phyloP scores from a whole-genome alignment of 768 basidiomycete genomes.

The Amanita phalloides region DNA sequence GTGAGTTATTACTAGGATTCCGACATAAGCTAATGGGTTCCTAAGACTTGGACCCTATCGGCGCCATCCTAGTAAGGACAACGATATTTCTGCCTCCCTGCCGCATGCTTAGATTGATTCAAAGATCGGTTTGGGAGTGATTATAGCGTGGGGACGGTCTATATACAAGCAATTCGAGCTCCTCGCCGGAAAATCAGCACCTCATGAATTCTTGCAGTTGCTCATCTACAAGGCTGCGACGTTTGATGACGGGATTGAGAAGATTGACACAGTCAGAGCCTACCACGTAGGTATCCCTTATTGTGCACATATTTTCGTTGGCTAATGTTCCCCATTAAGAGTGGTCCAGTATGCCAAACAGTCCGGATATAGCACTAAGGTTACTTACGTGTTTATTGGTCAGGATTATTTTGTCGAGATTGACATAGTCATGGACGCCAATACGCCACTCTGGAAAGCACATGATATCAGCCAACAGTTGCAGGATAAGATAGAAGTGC shows the following conservation, averaged over 20 bases:
- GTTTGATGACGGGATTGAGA: conserved; percentile 77
- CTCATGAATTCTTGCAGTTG: conserved; percentile 82
- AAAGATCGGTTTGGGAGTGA: conserved; percentile 74
- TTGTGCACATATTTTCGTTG: conserved; percentile 5
- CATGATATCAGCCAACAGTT: conserved; percentile 78
- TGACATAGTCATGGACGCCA: conserved; percentile 86
- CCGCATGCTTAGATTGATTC: conserved; percentile 3
- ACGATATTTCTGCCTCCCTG: neutral
- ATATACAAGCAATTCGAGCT: conserved; percentile 75
- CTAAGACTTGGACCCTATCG: conserved; percentile 66
- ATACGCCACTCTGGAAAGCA: conserved; percentile 82
- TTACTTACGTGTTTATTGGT: neutral
- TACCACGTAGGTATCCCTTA: conserved; percentile 57
- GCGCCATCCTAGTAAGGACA: conserved; percentile 59
- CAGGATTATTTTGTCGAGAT: conserved; percentile 91
- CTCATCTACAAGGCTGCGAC: conserved; percentile 90
- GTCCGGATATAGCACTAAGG: neutral
- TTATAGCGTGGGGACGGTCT: conserved; percentile 66
- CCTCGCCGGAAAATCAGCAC: conserved; percentile 87
- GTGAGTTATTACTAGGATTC: conserved; percentile 31
- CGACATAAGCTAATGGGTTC: neutral
- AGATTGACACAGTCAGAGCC: conserved; percentile 86
- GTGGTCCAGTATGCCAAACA: conserved; percentile 49
- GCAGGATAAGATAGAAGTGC: conserved; percentile 80
- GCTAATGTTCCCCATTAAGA: conserved; percentile 26